These are phyloP conservation scores for Penicillium macrosclerotiorum DNA, from an alignment of 495 filamentous ascomycete species.

Conservation along the genomic window DNA sequence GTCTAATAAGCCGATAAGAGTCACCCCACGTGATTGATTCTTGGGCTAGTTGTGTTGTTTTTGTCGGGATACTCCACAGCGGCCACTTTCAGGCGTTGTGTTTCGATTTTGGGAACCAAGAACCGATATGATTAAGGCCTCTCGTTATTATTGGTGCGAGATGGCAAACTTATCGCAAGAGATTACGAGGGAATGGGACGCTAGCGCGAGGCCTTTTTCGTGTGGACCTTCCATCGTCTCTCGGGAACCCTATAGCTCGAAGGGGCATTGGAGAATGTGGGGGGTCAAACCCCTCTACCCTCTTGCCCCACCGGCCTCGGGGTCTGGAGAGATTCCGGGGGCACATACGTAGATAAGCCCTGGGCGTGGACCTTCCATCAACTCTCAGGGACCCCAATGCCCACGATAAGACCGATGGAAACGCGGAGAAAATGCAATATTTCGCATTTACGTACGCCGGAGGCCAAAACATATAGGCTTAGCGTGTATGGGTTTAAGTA, in stretches of 20 bases:
- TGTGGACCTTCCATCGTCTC: conserved; percentile 24
- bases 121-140: neutral
- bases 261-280: conserved; percentile 5
- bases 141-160: neutral
- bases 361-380: no score
- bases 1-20: no score
- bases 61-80: no score
- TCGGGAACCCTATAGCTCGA: conserved; percentile 7
- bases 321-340: conserved; percentile 1
- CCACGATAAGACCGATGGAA: no score
- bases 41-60: no score
- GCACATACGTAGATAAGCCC: no score
- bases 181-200: neutral
- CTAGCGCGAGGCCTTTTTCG: conserved; percentile 9
- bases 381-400: no score
- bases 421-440: no score
- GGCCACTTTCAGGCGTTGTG: no score
- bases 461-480: conserved; percentile 9
- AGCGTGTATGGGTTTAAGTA: conserved; percentile 1
- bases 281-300: conserved; percentile 4
- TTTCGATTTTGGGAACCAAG: no score
- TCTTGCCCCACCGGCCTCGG: neutral
- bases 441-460: no score
- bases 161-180: neutral
- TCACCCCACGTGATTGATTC: no score